Percentiles rank a stretch among this genome's conserved stretches.
Evolutionary conservation across 352 stramenopile species (phyloP).

Genomic region (Phytopythium helicoides): DNA sequence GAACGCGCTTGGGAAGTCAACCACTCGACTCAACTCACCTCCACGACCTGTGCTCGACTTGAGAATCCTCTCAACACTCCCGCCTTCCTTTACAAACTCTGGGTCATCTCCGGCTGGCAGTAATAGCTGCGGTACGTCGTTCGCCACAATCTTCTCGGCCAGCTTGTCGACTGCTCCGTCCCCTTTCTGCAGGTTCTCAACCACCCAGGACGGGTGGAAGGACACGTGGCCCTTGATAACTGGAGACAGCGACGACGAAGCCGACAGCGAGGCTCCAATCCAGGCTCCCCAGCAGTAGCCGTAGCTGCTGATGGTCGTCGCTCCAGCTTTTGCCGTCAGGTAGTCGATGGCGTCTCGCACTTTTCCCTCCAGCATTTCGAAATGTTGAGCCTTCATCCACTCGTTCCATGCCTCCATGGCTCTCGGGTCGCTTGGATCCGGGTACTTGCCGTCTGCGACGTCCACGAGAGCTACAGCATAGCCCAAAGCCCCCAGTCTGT

Average conservation of each 20-base stretch:
- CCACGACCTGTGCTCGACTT: background rate
- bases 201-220: conserved; percentile 33
- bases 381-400: background rate
- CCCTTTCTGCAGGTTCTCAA: conserved; percentile 27
- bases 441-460: conserved; percentile 23
- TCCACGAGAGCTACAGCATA: conserved; percentile 40
- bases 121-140: conserved; percentile 30
- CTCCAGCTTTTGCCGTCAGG: conserved; percentile 23
- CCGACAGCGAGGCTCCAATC: conserved; percentile 8
- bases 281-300: conserved; percentile 7
- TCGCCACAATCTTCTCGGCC: conserved; percentile 11
- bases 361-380: background rate
- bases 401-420: background rate
- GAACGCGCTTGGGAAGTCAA: conserved; percentile 30
- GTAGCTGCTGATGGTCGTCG: conserved; percentile 9
- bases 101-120: conserved; percentile 28
- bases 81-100: conserved; percentile 15
- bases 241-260: conserved; percentile 1
- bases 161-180: conserved; percentile 27
- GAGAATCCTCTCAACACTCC: conserved; percentile 30
- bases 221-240: conserved; percentile 28
- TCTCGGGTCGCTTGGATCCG: conserved; percentile 30
- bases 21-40: conserved; percentile 13
- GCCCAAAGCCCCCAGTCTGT: conserved; percentile 23
- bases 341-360: conserved; percentile 23